These are phyloP conservation scores for Gossypium schwendimanii DNA, from an alignment of 441 rosid genomes.

Conservation along the genomic window DNA sequence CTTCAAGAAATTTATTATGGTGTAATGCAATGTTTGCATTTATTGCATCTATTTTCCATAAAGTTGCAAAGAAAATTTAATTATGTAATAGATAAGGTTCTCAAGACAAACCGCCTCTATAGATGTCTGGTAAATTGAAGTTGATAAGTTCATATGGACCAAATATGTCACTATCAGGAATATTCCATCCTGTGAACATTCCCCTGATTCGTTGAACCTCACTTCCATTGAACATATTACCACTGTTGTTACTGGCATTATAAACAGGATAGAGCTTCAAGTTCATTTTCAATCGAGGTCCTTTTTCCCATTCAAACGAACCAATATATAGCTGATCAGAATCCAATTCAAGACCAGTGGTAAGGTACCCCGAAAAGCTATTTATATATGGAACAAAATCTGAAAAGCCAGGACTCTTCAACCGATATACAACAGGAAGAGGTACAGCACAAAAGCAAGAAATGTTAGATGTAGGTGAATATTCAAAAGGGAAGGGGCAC, in stretches of 20 bases:
- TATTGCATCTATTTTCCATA: not conserved
- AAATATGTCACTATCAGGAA: slow-evolving; percentile 56
- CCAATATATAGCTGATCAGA: slow-evolving; percentile 50
- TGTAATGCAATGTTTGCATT: not conserved
- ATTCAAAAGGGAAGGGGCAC: slow-evolving; percentile 67
- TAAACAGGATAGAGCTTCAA: slow-evolving; percentile 62
- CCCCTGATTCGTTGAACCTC: slow-evolving; percentile 52
- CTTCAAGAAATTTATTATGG: not conserved
- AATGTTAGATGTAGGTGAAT: slow-evolving; percentile 37
- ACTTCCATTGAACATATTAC: slow-evolving; percentile 47
- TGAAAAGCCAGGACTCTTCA: slow-evolving; percentile 89
- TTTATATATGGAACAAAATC: slow-evolving; percentile 45
- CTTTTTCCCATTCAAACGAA: slow-evolving; percentile 50
- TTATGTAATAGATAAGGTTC: slow-evolving; percentile 20
- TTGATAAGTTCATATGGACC: slow-evolving; percentile 90
- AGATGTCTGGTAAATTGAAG: slow-evolving; percentile 54
- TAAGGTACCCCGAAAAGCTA: slow-evolving; percentile 44
- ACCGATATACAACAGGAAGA: slow-evolving; percentile 63
- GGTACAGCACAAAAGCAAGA: slow-evolving; percentile 79
- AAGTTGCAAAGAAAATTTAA: not conserved
- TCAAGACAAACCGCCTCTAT: slow-evolving; percentile 53
- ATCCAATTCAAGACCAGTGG: slow-evolving; percentile 44
- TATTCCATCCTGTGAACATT: slow-evolving; percentile 73
- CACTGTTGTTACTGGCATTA: slow-evolving; percentile 22
- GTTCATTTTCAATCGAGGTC: slow-evolving; percentile 72